These are phyloP conservation scores for Moelleriella libera DNA, from an alignment of 2,329 filamentous ascomycete genomes.

Conservation along the genomic window DNA sequence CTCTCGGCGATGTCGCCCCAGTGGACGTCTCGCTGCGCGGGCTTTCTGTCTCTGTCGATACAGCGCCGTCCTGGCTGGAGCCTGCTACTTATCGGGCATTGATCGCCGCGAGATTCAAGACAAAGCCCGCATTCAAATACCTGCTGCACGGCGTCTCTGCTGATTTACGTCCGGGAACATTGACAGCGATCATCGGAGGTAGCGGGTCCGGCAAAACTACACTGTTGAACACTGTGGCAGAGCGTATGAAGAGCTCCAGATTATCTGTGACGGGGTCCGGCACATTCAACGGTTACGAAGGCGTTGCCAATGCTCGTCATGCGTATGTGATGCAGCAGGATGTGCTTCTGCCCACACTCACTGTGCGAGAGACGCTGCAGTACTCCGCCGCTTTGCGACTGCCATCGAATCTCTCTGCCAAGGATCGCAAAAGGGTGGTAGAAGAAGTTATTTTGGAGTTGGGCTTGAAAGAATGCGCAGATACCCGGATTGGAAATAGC, in stretches of 20 bases:
- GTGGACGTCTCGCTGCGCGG: constrained; percentile 39
- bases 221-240: constrained; percentile 56
- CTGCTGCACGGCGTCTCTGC: constrained; percentile 52
- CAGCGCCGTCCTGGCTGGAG: constrained; percentile 38
- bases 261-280: constrained; percentile 37
- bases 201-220: constrained; percentile 63
- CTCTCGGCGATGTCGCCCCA: constrained; percentile 37
- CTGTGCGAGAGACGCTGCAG: constrained; percentile 58
- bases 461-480: constrained; percentile 62
- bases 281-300: constrained; percentile 45
- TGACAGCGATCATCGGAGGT: constrained; percentile 65
- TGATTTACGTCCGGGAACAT: constrained; percentile 46
- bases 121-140: constrained; percentile 25
- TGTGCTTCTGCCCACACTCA: constrained; percentile 57
- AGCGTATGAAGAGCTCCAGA: constrained; percentile 45
- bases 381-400: constrained; percentile 62
- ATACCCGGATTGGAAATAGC: constrained; percentile 59
- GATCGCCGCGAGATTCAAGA: constrained; percentile 21
- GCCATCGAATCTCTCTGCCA: constrained; percentile 43
- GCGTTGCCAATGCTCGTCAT: constrained; percentile 40
- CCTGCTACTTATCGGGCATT: constrained; percentile 30
- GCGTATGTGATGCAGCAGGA: constrained; percentile 70
- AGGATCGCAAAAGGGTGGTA: constrained; percentile 48
- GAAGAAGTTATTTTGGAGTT: constrained; percentile 66
- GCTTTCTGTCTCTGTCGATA: constrained; percentile 42